phyloP scores from a whole-genome alignment of 2,329 filamentous ascomycete genomes.

The Paradendryphiella salina region DNA sequence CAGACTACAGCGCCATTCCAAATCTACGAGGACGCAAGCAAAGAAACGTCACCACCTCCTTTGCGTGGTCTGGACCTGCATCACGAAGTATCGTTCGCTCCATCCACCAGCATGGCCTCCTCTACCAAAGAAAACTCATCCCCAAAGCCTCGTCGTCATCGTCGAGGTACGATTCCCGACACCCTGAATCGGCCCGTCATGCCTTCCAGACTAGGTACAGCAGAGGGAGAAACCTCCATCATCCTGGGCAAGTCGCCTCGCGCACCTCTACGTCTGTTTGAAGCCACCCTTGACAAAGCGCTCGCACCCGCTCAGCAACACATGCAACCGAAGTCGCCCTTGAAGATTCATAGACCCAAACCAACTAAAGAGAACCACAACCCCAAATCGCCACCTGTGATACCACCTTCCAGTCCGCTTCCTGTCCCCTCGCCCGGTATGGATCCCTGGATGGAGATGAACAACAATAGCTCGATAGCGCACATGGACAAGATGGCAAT shows the following conservation, averaged over 20 bases:
- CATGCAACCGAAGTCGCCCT: slow-evolving; percentile 24
- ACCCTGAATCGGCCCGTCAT: slow-evolving; percentile 14
- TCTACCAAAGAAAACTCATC: slow-evolving; percentile 40
- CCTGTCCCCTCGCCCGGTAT: slow-evolving; percentile 34
- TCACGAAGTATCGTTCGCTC: slow-evolving; percentile 19
- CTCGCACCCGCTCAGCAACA: slow-evolving; percentile 11
- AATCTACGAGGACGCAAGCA: slow-evolving; percentile 40
- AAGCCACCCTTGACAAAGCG: slow-evolving; percentile 16
- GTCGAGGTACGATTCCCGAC: slow-evolving; percentile 32
- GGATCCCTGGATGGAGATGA: slow-evolving; percentile 41
- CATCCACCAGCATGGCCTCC: slow-evolving; percentile 22
- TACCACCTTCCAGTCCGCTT: slow-evolving; percentile 37
- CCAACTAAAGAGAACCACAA: slow-evolving; percentile 30
- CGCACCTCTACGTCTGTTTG: slow-evolving; percentile 5
- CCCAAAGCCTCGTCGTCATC: slow-evolving; percentile 29
- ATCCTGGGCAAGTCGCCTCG: slow-evolving; percentile 29
- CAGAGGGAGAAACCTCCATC: slow-evolving; percentile 25
- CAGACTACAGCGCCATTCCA: slow-evolving; percentile 30
- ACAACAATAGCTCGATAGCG: slow-evolving; percentile 35
- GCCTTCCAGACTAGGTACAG: slow-evolving; percentile 21
- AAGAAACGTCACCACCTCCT: slow-evolving; percentile 18
- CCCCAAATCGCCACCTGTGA: slow-evolving; percentile 22
- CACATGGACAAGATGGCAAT: slow-evolving; percentile 41
- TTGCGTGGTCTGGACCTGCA: slow-evolving; percentile 15
- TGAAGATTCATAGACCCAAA: slow-evolving; percentile 24